These are phyloP conservation scores for Royoungia palumana DNA, from an alignment of 768 basidiomycete species.

Conservation along the genomic window DNA sequence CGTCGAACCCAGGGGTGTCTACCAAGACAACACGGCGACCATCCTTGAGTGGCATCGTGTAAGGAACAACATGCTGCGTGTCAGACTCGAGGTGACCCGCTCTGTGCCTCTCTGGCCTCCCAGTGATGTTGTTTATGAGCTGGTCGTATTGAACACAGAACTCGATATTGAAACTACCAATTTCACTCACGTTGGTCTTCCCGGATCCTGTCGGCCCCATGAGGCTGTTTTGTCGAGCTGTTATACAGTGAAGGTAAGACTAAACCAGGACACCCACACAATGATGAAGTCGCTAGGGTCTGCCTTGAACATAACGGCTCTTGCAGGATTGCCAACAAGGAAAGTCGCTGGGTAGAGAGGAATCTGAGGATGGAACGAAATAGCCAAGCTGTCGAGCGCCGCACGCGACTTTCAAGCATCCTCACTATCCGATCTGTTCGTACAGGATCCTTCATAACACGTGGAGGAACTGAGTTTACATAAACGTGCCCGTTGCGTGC, in stretches of 20 bases:
- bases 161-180: background rate
- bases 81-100: conserved; percentile 6
- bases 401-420: no score
- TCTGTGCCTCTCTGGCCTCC: background rate
- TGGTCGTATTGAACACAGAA: no score
- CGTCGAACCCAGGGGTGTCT: conserved; percentile 16
- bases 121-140: background rate
- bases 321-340: background rate
- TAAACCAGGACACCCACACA: conserved; percentile 5
- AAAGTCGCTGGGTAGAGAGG: background rate
- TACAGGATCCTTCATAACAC: no score
- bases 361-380: background rate
- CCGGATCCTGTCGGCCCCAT: conserved; percentile 24
- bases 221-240: background rate
- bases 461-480: no score
- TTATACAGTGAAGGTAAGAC: no score
- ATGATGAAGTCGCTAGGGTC: conserved; percentile 10
- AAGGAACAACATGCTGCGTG: conserved; percentile 1
- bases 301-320: conserved; percentile 4
- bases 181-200: conserved; percentile 17
- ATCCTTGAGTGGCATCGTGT: background rate
- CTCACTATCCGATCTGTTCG: no score
- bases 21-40: conserved; percentile 5
- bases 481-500: no score
- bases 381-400: no score